Percentiles rank a stretch among this genome's conserved stretches.
These are phyloP conservation scores for Ogataea degrootiae DNA, from an alignment of 805 yeast species.

Conservation along the genomic window DNA sequence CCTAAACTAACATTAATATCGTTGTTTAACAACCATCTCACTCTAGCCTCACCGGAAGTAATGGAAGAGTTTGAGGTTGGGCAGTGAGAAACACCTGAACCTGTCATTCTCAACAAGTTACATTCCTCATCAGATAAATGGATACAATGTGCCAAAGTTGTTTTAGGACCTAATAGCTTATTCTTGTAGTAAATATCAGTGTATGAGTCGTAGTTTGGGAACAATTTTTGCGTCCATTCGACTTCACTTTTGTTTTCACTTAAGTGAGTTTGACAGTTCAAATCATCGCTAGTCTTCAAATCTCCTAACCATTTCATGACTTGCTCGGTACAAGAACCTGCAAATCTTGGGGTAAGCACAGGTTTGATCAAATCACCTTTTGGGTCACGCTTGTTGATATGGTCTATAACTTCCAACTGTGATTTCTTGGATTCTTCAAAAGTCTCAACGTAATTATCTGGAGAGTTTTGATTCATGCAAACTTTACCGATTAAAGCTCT, in stretches of 20 bases:
- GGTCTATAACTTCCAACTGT: constrained; percentile 53
- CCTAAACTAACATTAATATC: constrained; percentile 78
- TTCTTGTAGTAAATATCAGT: constrained; percentile 72
- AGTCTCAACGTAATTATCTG: constrained; percentile 63
- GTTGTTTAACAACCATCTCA: constrained; percentile 60
- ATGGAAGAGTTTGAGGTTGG: constrained; percentile 87
- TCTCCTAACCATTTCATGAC: constrained; percentile 61
- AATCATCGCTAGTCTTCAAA: constrained; percentile 39
- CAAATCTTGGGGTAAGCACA: constrained; percentile 88
- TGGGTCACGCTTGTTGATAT: constrained; percentile 53
- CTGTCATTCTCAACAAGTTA: constrained; percentile 44
- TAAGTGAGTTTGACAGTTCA: constrained; percentile 88
- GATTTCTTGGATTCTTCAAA: constrained; percentile 46
- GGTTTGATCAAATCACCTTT: constrained; percentile 54
- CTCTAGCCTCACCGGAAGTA: constrained; percentile 86
- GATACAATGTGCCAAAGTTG: constrained; percentile 87
- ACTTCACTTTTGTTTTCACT: constrained; percentile 77
- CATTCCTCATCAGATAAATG: constrained; percentile 68
- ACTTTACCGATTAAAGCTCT: constrained; percentile 90
- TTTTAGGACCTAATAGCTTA: constrained; percentile 54
- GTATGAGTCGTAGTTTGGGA: constrained; percentile 66
- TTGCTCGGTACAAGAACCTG: constrained; percentile 74
- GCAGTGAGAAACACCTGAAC: constrained; percentile 84
- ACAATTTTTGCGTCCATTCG: constrained; percentile 62
- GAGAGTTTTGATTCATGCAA: constrained; percentile 86